Base-by-base conservation (phyloP, 2,329 filamentous ascomycete species). In the Pseudogymnoascus verrucosus region DNA sequence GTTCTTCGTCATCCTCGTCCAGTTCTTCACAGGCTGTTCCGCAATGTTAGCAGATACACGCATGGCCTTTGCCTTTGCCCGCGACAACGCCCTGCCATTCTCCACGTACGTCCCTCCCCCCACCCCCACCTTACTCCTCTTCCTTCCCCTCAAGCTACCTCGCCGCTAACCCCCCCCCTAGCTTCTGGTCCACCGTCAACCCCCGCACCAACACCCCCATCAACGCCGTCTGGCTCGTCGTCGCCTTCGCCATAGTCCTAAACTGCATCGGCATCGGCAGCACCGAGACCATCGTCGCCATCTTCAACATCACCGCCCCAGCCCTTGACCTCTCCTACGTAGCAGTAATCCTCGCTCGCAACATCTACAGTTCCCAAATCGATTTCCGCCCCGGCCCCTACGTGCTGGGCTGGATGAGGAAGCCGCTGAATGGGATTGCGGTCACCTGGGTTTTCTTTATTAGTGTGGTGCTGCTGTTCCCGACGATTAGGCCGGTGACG, bases 211-310 rank as follows among this genome's bases (percentile, higher is more conserved):
- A 81, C 12, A 88, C 85, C 0, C 85, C 85, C 0, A 76, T 88
- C 63, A 83, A 87, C 65, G 80, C 83, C 1, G 85, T 88, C 63
- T 87, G 84, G 84, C 80, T 87, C 60, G 82, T 87, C 51, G 84
- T 87, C 1, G 68, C 79, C 65, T 84, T 84, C 72, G 85, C 83
- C 71, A 75, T 71, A 68, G 77, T 74, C 61, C 75, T 83, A 23
- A 79, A 81, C 66, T 73, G 81, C 44, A 83, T 84, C 65, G 81
- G 78, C 2, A 78, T 83, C 47, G 81, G 80, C 44, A 78, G 74
- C 51, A 78, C 77, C 3, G 71, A 79, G 61, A 83, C 81, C 5
- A 82, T 83, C 66, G 76, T 78, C 0, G 78, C 79, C 1, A 82
- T 83, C 61, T 82, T 82, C 71, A 79, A 76, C 67, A 77, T 83